Percentiles rank a stretch among this genome's conserved stretches.
phyloP scores from a whole-genome alignment of 306 rosid genomes.

The Rosa rugosa region DNA sequence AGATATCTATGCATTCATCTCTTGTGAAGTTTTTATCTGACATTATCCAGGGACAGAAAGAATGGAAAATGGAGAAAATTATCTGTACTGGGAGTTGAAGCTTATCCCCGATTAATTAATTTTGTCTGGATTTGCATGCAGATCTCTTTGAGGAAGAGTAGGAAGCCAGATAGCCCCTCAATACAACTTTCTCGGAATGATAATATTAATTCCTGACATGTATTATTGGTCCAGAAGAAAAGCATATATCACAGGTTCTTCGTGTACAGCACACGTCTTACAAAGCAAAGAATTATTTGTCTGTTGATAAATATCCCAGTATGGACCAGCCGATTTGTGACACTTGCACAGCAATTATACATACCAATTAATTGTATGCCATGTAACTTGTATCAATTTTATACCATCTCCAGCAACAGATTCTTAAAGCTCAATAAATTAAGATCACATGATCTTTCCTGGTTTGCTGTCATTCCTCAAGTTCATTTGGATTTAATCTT shows the following conservation, averaged over 20 bases:
- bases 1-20: neutral
- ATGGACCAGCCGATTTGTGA: constrained; percentile 16
- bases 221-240: constrained; percentile 9
- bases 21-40: constrained; percentile 8
- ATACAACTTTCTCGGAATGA: constrained; percentile 31
- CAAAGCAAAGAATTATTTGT: constrained; percentile 1
- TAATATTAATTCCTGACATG: constrained; percentile 38
- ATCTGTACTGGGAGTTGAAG: neutral
- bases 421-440: constrained; percentile 8
- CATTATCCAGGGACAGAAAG: neutral
- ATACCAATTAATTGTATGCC: neutral
- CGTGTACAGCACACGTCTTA: constrained; percentile 37
- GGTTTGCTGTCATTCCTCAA: neutral
- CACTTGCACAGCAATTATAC: neutral
- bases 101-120: constrained; percentile 16
- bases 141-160: constrained; percentile 74
- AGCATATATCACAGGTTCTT: constrained; percentile 30
- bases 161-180: constrained; percentile 37
- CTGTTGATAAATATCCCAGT: constrained; percentile 22
- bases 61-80: neutral
- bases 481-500: neutral
- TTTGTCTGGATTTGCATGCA: constrained; percentile 37
- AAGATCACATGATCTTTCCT: neutral
- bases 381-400: neutral
- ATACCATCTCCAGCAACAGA: neutral